Conservation (phyloP, 78 protist species). For the Creolimax fragrantissima region DNA sequence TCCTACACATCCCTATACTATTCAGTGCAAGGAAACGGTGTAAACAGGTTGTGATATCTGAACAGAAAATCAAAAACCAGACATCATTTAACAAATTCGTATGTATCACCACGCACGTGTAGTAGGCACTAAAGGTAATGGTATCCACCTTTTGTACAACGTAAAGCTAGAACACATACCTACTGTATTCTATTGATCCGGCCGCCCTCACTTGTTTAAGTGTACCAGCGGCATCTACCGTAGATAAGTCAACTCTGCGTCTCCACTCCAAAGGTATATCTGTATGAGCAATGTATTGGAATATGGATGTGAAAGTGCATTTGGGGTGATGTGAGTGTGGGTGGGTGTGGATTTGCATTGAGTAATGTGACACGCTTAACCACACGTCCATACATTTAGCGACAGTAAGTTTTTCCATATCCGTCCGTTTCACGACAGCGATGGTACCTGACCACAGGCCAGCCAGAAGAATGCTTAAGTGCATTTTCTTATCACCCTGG, state of each 20-base stretch:
- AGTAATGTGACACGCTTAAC: too few species aligned
- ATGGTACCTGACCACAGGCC: neutral
- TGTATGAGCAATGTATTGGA: neutral
- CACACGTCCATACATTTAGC: conserved; percentile 9
- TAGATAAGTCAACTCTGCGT: neutral
- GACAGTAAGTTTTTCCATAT: conserved; percentile 15
- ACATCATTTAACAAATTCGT: neutral
- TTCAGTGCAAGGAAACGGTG: neutral
- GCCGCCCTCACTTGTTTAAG: neutral
- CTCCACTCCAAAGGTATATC: conserved; percentile 6
- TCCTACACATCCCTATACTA: neutral
- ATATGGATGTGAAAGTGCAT: neutral
- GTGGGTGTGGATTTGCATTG: too few species aligned
- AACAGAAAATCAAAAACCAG: neutral
- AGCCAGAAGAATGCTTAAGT: neutral
- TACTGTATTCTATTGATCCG: conserved; percentile 11
- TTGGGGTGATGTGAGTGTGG: neutral
- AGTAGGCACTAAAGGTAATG: neutral
- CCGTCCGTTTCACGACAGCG: conserved; percentile 10
- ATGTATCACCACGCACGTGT: neutral
- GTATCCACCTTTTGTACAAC: neutral
- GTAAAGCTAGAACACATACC: neutral
- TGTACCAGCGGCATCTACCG: neutral
- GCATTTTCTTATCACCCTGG: neutral
- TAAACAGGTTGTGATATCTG: neutral